These are phyloP conservation scores for Aspergillus sp. DNA, from an alignment of 2,329 filamentous ascomycete genomes.

Conservation along the genomic window DNA sequence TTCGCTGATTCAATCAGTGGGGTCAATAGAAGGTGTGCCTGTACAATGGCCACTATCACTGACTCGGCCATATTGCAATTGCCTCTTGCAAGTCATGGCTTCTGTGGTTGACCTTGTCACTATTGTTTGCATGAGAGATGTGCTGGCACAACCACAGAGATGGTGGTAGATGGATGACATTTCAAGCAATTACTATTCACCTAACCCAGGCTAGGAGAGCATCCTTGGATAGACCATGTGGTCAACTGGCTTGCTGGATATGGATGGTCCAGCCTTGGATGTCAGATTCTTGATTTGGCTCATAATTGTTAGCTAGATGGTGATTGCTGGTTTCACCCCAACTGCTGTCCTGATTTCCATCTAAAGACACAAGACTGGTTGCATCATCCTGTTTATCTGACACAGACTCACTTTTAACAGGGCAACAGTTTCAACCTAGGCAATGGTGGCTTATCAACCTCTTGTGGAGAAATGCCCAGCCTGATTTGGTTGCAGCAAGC, in stretches of 20 bases:
- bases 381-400: too few species aligned
- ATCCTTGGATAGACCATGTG: background rate
- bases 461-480: background rate
- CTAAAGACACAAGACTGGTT: background rate
- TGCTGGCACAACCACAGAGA: background rate
- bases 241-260: background rate
- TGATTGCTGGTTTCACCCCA: background rate
- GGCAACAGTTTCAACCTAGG: background rate
- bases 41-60: too few species aligned
- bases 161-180: background rate
- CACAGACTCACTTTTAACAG: too few species aligned
- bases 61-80: background rate
- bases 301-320: background rate
- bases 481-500: background rate
- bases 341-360: background rate
- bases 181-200: background rate
- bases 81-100: slow-evolving; percentile 16
- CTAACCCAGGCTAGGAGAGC: background rate
- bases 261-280: background rate
- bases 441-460: background rate
- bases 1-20: too few species aligned
- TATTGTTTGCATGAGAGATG: too few species aligned
- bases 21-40: too few species aligned
- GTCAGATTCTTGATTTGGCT: background rate
- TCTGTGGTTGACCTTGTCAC: background rate